Percentiles rank a stretch among this genome's conserved stretches.
Conservation (phyloP, 2,329 filamentous ascomycete species). For the Pseudofabraea citricarpa region DNA sequence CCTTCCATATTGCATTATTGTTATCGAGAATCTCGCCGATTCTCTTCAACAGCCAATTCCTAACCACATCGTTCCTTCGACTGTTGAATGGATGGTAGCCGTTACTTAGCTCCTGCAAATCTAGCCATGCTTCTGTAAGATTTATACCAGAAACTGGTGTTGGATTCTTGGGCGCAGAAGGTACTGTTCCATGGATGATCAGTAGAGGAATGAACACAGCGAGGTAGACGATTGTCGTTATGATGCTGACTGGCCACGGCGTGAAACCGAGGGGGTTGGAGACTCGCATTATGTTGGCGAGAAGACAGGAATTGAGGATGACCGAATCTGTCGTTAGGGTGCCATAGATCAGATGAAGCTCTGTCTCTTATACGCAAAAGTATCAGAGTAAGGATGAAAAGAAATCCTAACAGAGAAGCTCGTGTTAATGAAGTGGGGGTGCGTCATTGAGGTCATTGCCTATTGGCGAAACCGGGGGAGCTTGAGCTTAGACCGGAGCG, state of each 20-base stretch:
- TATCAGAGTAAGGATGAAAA: no score
- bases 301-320: neutral
- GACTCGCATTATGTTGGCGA: conserved; percentile 19
- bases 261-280: conserved; percentile 69
- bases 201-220: conserved; percentile 70
- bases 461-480: no score
- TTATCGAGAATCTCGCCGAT: conserved; percentile 64
- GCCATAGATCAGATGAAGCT: no score
- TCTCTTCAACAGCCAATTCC: conserved; percentile 68
- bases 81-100: conserved; percentile 88
- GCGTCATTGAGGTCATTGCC: no score
- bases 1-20: conserved; percentile 48
- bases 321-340: no score
- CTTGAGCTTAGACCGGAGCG: no score
- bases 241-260: conserved; percentile 75
- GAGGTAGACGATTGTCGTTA: conserved; percentile 72
- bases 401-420: no score
- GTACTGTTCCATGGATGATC: conserved; percentile 71
- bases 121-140: conserved; percentile 79
- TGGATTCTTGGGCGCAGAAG: conserved; percentile 53
- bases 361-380: no score
- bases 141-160: conserved; percentile 62
- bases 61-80: conserved; percentile 73
- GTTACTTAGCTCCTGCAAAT: conserved; percentile 70
- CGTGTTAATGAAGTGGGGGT: no score